Evolutionary conservation across 2,329 filamentous ascomycete species (phyloP).

Genomic region (Scedosporium apiospermum): DNA sequence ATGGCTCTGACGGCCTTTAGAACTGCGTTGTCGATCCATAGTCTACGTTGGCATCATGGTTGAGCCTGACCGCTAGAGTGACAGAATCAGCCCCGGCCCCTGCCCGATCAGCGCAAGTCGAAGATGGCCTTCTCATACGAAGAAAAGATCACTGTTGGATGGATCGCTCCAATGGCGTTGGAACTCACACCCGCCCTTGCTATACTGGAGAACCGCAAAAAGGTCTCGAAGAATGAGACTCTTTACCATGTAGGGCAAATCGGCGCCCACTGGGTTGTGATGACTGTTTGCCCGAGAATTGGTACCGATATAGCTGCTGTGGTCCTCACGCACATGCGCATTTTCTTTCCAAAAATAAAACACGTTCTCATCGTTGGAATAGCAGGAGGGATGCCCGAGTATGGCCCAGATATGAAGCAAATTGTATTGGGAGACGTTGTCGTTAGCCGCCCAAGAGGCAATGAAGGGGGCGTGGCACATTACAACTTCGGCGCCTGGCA

Average conservation of each 20-base stretch:
- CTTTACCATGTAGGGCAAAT: conserved; percentile 3
- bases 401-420: background rate
- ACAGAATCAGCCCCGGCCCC: too few relatives aligned
- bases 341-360: conserved; percentile 6
- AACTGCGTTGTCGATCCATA: too few relatives aligned
- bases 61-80: too few relatives aligned
- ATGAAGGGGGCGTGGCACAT: conserved; percentile 4
- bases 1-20: too few relatives aligned
- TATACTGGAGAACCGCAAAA: background rate
- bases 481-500: conserved; percentile 5
- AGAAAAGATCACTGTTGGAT: conserved; percentile 1
- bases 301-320: background rate
- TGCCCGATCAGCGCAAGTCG: too few relatives aligned
- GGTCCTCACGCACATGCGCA: background rate
- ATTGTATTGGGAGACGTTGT: conserved; percentile 7
- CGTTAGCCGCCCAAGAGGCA: background rate
- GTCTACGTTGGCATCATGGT: too few relatives aligned
- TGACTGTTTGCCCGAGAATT: conserved; percentile 6
- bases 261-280: conserved; percentile 2
- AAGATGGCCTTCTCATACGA: background rate
- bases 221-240: background rate
- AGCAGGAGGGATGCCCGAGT: conserved; percentile 4
- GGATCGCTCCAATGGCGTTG: conserved; percentile 7
- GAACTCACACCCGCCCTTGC: conserved; percentile 5
- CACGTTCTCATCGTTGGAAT: conserved; percentile 7